phyloP scores from a whole-genome alignment of 345 rosid species.

The Carallia pectinifolia region DNA sequence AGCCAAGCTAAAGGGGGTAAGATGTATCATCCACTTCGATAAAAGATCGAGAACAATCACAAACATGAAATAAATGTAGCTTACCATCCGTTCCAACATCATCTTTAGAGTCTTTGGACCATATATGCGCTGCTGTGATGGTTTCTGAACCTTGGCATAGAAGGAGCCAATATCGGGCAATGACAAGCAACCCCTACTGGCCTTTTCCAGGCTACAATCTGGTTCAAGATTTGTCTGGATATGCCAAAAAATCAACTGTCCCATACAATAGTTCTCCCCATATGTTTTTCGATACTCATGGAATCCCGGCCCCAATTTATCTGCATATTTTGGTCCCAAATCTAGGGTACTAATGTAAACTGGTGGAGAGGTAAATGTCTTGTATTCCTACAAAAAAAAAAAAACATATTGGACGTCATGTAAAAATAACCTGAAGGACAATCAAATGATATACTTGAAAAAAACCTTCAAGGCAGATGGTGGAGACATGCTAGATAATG shows the following conservation, averaged over 20 bases:
- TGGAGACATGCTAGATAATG: not conserved
- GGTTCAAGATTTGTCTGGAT: slow-evolving; percentile 81
- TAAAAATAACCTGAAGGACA: slow-evolving; percentile 12
- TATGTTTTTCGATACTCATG: slow-evolving; percentile 84
- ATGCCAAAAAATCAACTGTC: slow-evolving; percentile 96
- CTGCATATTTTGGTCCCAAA: slow-evolving; percentile 79
- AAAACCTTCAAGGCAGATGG: not conserved
- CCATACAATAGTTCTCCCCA: slow-evolving; percentile 92
- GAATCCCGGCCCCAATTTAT: slow-evolving; percentile 62
- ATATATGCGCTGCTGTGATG: slow-evolving; percentile 74
- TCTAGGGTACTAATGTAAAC: slow-evolving; percentile 91
- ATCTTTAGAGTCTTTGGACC: slow-evolving; percentile 70
- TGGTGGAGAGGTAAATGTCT: slow-evolving; percentile 75
- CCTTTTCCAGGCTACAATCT: slow-evolving; percentile 64
- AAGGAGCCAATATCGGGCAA: slow-evolving; percentile 85
- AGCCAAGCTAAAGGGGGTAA: no score
- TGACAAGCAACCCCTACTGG: slow-evolving; percentile 84
- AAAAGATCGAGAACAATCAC: not conserved
- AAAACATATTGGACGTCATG: not conserved
- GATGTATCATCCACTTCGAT: not conserved
- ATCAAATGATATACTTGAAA: not conserved
- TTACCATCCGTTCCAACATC: slow-evolving; percentile 87
- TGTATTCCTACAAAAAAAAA: slow-evolving; percentile 58
- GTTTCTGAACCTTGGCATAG: slow-evolving; percentile 82
- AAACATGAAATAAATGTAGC: slow-evolving; percentile 1